Percentiles rank a stretch among this genome's conserved stretches.
phyloP scores from a whole-genome alignment of 805 yeast genomes.

The Pichia membranifaciens region DNA sequence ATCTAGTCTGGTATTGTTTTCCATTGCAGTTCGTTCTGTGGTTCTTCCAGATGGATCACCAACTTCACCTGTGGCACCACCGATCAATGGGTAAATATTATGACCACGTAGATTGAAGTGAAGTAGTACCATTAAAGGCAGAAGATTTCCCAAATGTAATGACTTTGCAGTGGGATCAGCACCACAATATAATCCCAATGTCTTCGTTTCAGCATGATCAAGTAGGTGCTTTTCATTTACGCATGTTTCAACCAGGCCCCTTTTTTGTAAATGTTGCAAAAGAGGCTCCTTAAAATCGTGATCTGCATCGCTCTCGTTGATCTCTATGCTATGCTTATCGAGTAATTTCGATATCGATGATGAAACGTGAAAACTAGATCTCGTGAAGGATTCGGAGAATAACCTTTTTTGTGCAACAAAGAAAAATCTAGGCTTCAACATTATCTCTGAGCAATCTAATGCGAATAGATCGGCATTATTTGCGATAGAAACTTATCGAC shows the following conservation, averaged over 20 bases:
- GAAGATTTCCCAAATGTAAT: slow-evolving; percentile 81
- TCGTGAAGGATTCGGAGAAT: neutral
- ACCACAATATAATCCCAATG: slow-evolving; percentile 75
- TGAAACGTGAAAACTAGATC: slow-evolving; percentile 4
- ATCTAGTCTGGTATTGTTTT: slow-evolving; percentile 39
- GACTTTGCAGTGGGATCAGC: slow-evolving; percentile 95
- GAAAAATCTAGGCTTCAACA: neutral
- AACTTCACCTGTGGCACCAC: slow-evolving; percentile 93
- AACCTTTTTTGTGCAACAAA: neutral
- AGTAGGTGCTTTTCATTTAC: slow-evolving; percentile 32
- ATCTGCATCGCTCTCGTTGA: slow-evolving; percentile 20
- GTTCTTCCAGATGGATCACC: slow-evolving; percentile 95
- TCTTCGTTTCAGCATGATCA: slow-evolving; percentile 24
- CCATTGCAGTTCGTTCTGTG: slow-evolving; percentile 64
- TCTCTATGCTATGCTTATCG: slow-evolving; percentile 16
- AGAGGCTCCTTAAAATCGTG: slow-evolving; percentile 35
- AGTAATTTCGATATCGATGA: slow-evolving; percentile 21
- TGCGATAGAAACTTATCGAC: too few species aligned
- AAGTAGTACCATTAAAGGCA: slow-evolving; percentile 78
- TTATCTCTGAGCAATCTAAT: too few species aligned
- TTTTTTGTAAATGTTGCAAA: slow-evolving; percentile 34
- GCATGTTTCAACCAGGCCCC: slow-evolving; percentile 42
- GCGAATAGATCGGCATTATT: too few species aligned
- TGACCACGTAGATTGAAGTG: slow-evolving; percentile 87
- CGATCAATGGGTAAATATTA: slow-evolving; percentile 74